A percentile compares a stretch with the other conserved stretches of the same genome.
Evolutionary conservation across 2,329 filamentous ascomycete species (phyloP).

Genomic region (Ophiostoma populinum): DNA sequence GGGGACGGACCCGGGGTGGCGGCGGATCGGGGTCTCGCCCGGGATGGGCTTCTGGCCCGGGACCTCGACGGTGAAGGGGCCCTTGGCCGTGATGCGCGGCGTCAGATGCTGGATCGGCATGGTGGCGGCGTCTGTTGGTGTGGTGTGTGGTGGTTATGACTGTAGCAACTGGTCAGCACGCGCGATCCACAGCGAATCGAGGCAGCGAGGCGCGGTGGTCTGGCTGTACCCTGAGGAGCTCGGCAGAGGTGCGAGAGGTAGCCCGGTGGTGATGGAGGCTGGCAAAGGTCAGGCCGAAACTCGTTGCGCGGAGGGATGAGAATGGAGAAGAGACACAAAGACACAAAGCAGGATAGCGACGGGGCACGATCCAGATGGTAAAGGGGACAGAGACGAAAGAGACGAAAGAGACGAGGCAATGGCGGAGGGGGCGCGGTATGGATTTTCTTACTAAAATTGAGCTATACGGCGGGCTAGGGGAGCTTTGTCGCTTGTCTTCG

Average conservation of each 20-base stretch:
- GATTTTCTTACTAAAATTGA: conserved; percentile 2
- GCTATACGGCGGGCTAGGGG: too few species aligned
- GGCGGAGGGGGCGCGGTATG: neutral
- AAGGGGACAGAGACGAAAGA: neutral
- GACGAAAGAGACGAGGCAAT: neutral
- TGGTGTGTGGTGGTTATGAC: neutral
- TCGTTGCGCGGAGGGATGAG: too few species aligned
- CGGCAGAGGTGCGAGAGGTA: too few species aligned
- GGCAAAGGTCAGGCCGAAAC: too few species aligned
- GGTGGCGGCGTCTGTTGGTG: too few species aligned
- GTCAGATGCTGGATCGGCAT: neutral
- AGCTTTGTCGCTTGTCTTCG: neutral
- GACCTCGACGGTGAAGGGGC: conserved; percentile 52
- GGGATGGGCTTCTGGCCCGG: conserved; percentile 43
- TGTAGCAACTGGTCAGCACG: neutral
- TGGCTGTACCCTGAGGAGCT: too few species aligned
- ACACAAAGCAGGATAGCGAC: neutral
- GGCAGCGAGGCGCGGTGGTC: too few species aligned
- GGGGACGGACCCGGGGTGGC: conserved; percentile 44
- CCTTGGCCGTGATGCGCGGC: conserved; percentile 36
- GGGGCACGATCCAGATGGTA: too few species aligned
- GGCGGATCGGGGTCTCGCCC: conserved; percentile 60
- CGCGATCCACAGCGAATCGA: too few species aligned
- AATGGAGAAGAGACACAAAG: neutral
- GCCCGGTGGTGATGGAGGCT: too few species aligned